phyloP scores from a whole-genome alignment of 2,329 filamentous ascomycete genomes.

The Acarospora socialis region DNA sequence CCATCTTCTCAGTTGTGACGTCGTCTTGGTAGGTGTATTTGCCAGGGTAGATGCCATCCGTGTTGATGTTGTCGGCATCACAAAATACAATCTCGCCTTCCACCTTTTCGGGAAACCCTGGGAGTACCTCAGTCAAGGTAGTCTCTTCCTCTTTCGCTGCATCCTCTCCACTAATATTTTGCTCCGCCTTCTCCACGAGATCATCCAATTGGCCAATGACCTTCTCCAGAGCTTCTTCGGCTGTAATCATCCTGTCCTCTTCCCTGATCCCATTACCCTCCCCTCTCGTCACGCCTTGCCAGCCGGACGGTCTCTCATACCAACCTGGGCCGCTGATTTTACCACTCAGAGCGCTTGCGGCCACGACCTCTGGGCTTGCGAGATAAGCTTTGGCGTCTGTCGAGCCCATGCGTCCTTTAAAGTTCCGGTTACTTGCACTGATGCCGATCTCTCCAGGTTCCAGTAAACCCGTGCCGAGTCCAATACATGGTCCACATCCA shows the following conservation, averaged over 20 bases:
- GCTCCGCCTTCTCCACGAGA: slow-evolving; percentile 42
- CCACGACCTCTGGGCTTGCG: slow-evolving; percentile 79
- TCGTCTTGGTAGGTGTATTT: slow-evolving; percentile 89
- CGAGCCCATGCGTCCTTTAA: slow-evolving; percentile 79
- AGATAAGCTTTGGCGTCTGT: slow-evolving; percentile 72
- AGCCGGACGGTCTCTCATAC: slow-evolving; percentile 60
- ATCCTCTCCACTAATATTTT: slow-evolving; percentile 25
- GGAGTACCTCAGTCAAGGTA: slow-evolving; percentile 52
- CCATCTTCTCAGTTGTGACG: slow-evolving; percentile 64
- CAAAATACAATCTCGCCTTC: slow-evolving; percentile 78
- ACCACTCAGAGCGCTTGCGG: slow-evolving; percentile 61
- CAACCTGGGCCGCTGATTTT: slow-evolving; percentile 51
- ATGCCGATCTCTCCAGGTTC: slow-evolving; percentile 81
- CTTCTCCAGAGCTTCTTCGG: slow-evolving; percentile 58
- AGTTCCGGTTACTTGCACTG: slow-evolving; percentile 72
- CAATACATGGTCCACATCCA: slow-evolving; percentile 77
- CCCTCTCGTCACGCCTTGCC: slow-evolving; percentile 46
- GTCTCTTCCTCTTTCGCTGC: slow-evolving; percentile 7
- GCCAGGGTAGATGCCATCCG: slow-evolving; percentile 82
- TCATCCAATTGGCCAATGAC: slow-evolving; percentile 54
- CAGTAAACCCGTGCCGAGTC: slow-evolving; percentile 63
- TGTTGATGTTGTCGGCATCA: slow-evolving; percentile 75
- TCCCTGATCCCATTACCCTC: slow-evolving; percentile 54
- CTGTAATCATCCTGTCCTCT: slow-evolving; percentile 49
- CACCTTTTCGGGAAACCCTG: slow-evolving; percentile 74